Base-by-base conservation (phyloP, 805 yeast species). In the Nakazawaea pomicola region DNA sequence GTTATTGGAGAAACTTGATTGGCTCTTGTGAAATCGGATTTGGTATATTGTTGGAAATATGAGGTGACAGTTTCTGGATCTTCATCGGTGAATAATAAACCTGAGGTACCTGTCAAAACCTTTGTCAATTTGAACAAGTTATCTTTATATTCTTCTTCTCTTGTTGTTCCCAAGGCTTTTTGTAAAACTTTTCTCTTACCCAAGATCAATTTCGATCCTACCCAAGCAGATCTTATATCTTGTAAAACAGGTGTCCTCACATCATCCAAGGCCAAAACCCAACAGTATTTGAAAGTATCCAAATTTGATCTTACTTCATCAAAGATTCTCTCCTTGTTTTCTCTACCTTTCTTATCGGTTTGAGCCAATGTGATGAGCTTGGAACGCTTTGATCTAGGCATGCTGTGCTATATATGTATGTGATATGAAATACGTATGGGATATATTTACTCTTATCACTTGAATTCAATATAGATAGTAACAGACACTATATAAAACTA, bases 301-400 rank as follows among this genome's bases (percentile, higher is more conserved):
- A 93, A 73, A 15, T 84, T 80, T 46, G 74, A 74, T 67, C 96
- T 80, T 39, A 93, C 81, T 48, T 89, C 96, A 56, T 90, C 96
- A 52, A 89, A 93, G 51, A 91, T 80, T 55, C 91, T 74, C 52
- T 79, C 91, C 62, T 93, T 93, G 66, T 88, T 89, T 54, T 87
- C 97, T 51, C 82, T 80, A 38, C 96, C 96, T 60, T 93, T 93
- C 65, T 89, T 93, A 52, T 89, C 97, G 48, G 98, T 91, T 60
- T 91, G 91, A 29, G 99, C 93, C 53, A 93, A 72, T 11, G 98
- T 86, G 46, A 93, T 95, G 53, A 90, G 81, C 80, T 87, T 93
- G 52, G 96, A 83, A 77, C 98, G 91, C 62, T 81, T 90, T 28
- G 97, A 89, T 76, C 95, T 87, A 48, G 99, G 97, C 99, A 91